Conservation (phyloP, 1,139 yeast genomes). For the Wickerhamiella infanticola region DNA sequence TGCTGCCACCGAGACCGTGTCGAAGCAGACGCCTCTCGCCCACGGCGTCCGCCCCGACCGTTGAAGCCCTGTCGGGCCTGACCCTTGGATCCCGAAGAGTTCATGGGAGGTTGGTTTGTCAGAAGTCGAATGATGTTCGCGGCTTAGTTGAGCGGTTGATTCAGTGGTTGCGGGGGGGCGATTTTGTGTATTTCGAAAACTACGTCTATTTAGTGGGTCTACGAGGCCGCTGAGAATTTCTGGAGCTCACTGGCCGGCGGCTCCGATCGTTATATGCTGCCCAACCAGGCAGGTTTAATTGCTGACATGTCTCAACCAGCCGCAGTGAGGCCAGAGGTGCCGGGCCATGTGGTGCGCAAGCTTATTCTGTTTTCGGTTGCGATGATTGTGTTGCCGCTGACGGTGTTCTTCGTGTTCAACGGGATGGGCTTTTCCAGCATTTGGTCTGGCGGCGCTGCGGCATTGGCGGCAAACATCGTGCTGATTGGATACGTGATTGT, state of each 20-base stretch:
- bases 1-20: not conserved
- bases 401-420: slow-evolving; percentile 55
- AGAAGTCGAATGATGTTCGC: not conserved
- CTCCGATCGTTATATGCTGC: too few species aligned
- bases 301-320: slow-evolving; percentile 3
- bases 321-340: slow-evolving; percentile 10
- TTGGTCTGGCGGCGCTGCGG: slow-evolving; percentile 81
- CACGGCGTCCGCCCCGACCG: slow-evolving; percentile 1
- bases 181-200: too few species aligned
- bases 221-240: too few species aligned
- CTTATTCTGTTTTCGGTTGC: slow-evolving; percentile 76
- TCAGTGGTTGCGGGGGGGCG: too few species aligned
- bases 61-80: slow-evolving; percentile 1
- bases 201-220: too few species aligned
- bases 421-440: slow-evolving; percentile 41
- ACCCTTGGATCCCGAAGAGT: slow-evolving; percentile 2
- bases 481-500: slow-evolving; percentile 71
- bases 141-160: too few species aligned
- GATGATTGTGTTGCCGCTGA: slow-evolving; percentile 68
- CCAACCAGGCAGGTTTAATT: not conserved
- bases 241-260: too few species aligned
- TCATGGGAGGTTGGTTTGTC: slow-evolving; percentile 2
- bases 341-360: slow-evolving; percentile 27
- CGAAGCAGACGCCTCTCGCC: not conserved
- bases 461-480: slow-evolving; percentile 73